Base-by-base conservation (phyloP, 2,329 filamentous ascomycete species). In the Colletotrichum abscissum region DNA sequence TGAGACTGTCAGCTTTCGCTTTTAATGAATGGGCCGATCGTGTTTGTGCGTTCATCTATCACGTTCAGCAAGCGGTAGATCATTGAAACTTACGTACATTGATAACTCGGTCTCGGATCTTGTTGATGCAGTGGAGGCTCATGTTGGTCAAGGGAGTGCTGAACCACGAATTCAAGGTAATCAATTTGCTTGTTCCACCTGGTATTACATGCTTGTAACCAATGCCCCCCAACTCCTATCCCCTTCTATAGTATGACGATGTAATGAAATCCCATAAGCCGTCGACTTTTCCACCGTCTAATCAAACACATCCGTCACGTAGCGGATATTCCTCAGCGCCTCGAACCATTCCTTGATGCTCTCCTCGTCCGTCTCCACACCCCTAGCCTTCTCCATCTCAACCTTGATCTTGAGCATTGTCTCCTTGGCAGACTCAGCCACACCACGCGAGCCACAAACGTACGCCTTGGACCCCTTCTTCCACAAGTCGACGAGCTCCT, bases 261-360 rank as follows among this genome's bases (percentile, higher is more conserved):
- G 42, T 7, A 35, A 54, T 4, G 26, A 35, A 22, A 35, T 6
- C 42, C 11, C 19, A 19, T 12, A 16, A 8, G 4, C 42, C 2
- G 3, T 19, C 16, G 11, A 22, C 30, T n/a, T 8, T 38, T 38
- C 8, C 16, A 68, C 19, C 14, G 26, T 7, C 22, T 63, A 89
- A 76, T 89, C 88, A 83, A 92, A 92, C 19, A 92, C 89, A 81
- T 92, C 90, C 2, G 87, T 89, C n/a, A 88, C 87, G 76, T 88
- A 92, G 22, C 90, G 82, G 79, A 88, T 86, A 72, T 91, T 90
- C 72, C 86, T 80, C 68, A 87, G 76, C 35, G 81, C 82, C 52
- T 88, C 86, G 76, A 88, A 88, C 86, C 86, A 89, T 67, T 80
- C 80, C 66, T 81, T 78, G 1, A 84, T 83, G 67, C 82, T 80